Percentiles rank a stretch among this genome's conserved stretches.
These are phyloP conservation scores for Penicillium desertorum DNA, from an alignment of 495 filamentous ascomycete genomes.

Conservation along the genomic window DNA sequence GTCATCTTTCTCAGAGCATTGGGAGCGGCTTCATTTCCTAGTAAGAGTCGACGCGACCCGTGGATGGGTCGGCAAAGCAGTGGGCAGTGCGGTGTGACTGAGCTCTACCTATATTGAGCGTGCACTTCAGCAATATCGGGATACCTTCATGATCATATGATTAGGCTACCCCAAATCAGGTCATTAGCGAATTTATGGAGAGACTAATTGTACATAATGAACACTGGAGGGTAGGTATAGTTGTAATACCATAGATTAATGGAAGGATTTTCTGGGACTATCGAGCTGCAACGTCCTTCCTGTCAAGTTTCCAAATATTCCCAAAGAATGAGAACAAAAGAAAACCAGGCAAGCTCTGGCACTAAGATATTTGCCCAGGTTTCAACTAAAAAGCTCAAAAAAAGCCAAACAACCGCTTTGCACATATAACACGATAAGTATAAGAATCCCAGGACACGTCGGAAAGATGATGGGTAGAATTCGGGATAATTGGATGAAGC, in stretches of 20 bases:
- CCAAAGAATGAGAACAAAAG: not conserved
- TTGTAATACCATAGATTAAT: constrained; percentile 31
- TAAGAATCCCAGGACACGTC: constrained; percentile 22
- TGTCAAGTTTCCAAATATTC: constrained; percentile 12
- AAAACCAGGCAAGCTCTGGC: constrained; percentile 17
- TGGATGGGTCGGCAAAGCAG: not conserved
- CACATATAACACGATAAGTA: constrained; percentile 31
- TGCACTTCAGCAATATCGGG: not conserved
- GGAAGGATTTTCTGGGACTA: constrained; percentile 22
- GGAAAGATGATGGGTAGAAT: constrained; percentile 17
- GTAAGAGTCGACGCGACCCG: too few species aligned
- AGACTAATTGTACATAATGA: too few species aligned
- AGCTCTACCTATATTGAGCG: not conserved
- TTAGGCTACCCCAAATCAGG: too few species aligned
- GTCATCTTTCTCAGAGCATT: not conserved
- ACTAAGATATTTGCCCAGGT: constrained; percentile 18
- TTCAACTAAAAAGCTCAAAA: constrained; percentile 23
- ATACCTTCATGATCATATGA: not conserved
- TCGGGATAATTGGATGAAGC: constrained; percentile 7
- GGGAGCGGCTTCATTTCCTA: too few species aligned
- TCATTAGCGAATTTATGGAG: too few species aligned
- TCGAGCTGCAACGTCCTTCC: constrained; percentile 26
- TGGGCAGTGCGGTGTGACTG: not conserved
- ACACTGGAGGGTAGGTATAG: not conserved
- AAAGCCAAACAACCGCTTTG: constrained; percentile 27